Base-by-base conservation (phyloP, 305 asterid species). In the Fraxinus sp. region DNA sequence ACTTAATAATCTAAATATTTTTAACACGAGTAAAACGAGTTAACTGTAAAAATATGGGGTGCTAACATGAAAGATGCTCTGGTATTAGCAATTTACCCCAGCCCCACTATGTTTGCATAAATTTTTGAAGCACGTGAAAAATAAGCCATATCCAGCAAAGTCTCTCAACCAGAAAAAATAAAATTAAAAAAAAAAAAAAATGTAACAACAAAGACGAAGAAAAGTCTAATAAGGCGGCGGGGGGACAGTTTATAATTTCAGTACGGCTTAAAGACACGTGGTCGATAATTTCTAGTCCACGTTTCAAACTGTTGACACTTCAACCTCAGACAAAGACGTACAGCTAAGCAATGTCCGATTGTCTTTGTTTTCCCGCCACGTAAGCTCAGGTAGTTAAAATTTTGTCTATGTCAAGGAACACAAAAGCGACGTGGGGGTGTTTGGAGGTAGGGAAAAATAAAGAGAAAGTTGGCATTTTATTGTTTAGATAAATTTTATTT, bases 61-160 rank as follows among this genome's bases (percentile, higher is more conserved):
- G 52, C 4, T 10, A 11, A 57, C 24, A 49, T 57, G 37, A 46
- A 72, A 71, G 55, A 30, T 7, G 32, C 0, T 59, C 71, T 72
- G 80, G 68, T 57, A 26, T 59, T 81, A 81, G 39, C 52, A 44
- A 20, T 81, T 59, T 81, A 22, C 4, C 16, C 13, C 52, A 33
- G n/a, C 36, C 36, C 36, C 5, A 5, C 0, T 0, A 10, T 1
- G 16, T 10, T 1, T 10, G 14, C 72, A 70, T 57, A 5, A 36
- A 39, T 72, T 77, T 71, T 49, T 49, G 20, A 72, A 78, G 77
- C 90, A 88, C 90, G 88, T 85, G 89, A 85, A 74, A 84, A 28
- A 68, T 78, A 78, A 32, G 57, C 49, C 62, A 11, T 37, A 28
- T 11, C 9, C 3, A 57, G 13, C 72, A 74, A 41, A 32, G 0